These are phyloP conservation scores for Suillus placidus DNA, from an alignment of 768 basidiomycete species.

Conservation along the genomic window DNA sequence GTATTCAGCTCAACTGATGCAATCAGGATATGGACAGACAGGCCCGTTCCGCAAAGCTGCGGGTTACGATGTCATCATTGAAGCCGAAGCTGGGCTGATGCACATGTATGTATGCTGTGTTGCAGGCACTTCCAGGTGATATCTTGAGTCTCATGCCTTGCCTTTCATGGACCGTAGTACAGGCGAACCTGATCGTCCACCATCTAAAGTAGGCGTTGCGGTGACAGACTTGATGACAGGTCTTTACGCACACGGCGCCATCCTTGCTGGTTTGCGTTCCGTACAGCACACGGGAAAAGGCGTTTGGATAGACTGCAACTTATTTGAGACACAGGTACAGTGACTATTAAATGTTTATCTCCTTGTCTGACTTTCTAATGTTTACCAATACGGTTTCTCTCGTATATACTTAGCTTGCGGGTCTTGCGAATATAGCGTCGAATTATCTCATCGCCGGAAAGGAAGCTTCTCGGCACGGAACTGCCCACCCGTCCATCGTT, in stretches of 20 bases:
- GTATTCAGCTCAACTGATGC: constrained; percentile 7
- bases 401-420: constrained; percentile 66
- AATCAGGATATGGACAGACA: constrained; percentile 78
- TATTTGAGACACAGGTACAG: constrained; percentile 87
- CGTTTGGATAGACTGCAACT: constrained; percentile 88
- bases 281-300: constrained; percentile 84
- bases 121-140: constrained; percentile 14
- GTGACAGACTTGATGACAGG: constrained; percentile 88
- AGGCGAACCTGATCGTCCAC: constrained; percentile 83
- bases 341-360: constrained; percentile 1
- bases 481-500: constrained; percentile 91
- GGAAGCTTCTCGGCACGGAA: constrained; percentile 87
- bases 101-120: constrained; percentile 65
- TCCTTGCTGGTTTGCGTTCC: constrained; percentile 87
- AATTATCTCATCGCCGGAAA: constrained; percentile 88
- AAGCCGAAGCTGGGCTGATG: constrained; percentile 93
- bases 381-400: not conserved
- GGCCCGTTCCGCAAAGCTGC: constrained; percentile 84
- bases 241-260: constrained; percentile 89
- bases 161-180: constrained; percentile 53
- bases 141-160: constrained; percentile 14
- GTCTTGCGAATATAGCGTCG: constrained; percentile 89
- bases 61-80: constrained; percentile 87
- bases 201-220: constrained; percentile 95
- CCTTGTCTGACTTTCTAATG: not conserved